These are phyloP conservation scores for Tulasnella sp. DNA, from an alignment of 768 basidiomycete genomes.

Conservation along the genomic window DNA sequence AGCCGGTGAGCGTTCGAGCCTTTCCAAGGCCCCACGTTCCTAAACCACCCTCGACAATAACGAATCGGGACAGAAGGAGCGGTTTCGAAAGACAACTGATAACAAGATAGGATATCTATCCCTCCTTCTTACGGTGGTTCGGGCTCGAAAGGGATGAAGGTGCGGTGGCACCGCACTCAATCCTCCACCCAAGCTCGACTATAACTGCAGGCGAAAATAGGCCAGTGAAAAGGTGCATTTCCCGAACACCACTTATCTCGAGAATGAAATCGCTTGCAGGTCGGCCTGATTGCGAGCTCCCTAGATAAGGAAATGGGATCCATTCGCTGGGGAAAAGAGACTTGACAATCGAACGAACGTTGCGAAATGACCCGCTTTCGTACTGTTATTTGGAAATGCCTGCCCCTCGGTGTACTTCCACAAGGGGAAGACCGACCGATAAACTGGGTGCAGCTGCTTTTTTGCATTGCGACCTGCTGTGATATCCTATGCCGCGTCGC, in stretches of 20 bases:
- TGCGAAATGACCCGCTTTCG: background rate
- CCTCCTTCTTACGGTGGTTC: background rate
- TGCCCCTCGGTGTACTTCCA: background rate
- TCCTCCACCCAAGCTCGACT: background rate
- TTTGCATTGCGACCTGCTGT: background rate
- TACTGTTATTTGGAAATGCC: background rate
- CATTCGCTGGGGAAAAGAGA: background rate
- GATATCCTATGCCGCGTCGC: background rate
- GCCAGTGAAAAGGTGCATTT: background rate
- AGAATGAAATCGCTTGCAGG: background rate
- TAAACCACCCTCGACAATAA: background rate
- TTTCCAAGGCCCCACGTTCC: background rate
- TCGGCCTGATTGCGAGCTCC: background rate
- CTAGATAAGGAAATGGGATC: background rate
- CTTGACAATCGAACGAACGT: background rate
- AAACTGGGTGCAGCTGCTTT: background rate
- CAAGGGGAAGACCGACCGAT: background rate
- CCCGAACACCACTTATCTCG: background rate
- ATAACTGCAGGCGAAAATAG: background rate
- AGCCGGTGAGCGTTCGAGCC: background rate
- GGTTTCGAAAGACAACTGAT: background rate
- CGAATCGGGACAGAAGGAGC: background rate
- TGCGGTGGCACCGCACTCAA: background rate
- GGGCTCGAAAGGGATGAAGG: background rate
- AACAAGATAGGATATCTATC: constrained; percentile 3